These are phyloP conservation scores for Drechslerella stenobrocha DNA, from an alignment of 2,329 filamentous ascomycete species.

Conservation along the genomic window DNA sequence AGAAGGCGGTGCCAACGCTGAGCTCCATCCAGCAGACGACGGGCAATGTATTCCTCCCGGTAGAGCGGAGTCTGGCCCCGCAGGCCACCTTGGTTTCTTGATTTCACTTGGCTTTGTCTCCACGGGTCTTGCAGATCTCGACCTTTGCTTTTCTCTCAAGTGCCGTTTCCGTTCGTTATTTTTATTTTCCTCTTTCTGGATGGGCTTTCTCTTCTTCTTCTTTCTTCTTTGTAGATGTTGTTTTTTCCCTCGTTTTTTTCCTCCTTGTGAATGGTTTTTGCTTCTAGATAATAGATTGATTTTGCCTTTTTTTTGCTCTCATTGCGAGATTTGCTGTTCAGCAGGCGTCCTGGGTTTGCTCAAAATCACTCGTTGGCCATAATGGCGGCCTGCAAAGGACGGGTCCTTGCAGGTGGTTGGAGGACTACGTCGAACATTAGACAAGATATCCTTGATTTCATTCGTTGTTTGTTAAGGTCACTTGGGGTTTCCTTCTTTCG, in stretches of 20 bases:
- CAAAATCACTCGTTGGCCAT: not conserved
- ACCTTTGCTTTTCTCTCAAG: not conserved
- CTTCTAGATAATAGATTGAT: slow-evolving; percentile 17
- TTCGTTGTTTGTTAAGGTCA: no score
- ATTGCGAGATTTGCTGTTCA: slow-evolving; percentile 4
- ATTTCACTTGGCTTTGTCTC: no score
- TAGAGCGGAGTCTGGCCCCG: slow-evolving; percentile 15
- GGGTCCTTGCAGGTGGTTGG: slow-evolving; percentile 1
- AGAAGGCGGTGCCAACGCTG: slow-evolving; percentile 59
- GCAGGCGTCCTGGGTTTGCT: slow-evolving; percentile 25
- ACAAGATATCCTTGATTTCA: slow-evolving; percentile 3
- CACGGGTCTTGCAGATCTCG: no score
- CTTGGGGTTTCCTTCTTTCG: not conserved
- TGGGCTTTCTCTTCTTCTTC: not conserved
- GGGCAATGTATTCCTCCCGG: slow-evolving; percentile 16
- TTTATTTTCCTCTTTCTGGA: not conserved
- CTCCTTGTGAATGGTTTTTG: not conserved
- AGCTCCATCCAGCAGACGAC: slow-evolving; percentile 24
- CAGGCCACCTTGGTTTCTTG: slow-evolving; percentile 40
- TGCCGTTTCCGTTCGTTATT: not conserved
- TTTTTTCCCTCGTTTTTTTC: not conserved
- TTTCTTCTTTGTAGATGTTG: slow-evolving; percentile 5
- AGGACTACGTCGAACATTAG: slow-evolving; percentile 12
- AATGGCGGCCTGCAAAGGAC: no score
- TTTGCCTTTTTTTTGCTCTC: slow-evolving; percentile 9